Base-by-base conservation (phyloP, 306 rosid genomes). In the Abrus precatorius region DNA sequence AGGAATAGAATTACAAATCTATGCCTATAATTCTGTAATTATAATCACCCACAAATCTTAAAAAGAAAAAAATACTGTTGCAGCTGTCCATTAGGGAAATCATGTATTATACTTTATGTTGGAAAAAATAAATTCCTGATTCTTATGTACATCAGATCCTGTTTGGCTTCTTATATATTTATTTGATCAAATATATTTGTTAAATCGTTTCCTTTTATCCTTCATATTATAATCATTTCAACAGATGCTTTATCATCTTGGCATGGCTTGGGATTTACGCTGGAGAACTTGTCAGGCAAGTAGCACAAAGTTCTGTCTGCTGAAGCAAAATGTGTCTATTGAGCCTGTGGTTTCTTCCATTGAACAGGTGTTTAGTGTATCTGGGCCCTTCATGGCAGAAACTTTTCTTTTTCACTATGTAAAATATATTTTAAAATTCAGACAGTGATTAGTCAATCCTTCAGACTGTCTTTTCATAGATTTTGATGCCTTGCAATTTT, bases 191-290 rank as follows among this genome's bases (percentile, higher is more conserved):
- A 69, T 60, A 59, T 50, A 75, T 10, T 6, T 69, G 6, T 20
- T 43, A 73, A 70, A 48, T 47, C 1, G 30, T 81, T 69, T 50
- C 20, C 40, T 57, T 69, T 34, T 48, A 67, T 85, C 69, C 84
- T 67, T 11, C 68, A 20, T 72, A 60, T 56, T 45, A 44, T 79
- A 62, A 36, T 69, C 73, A 50, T 54, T 78, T 74, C 7, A 43
- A 28, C 87, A 95, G 98, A 90, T 95, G 80, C 91, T 92, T 84
- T 82, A 89, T 86, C 98, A 95, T 90, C 89, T 95, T 66, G 95
- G 95, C 69, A 82, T 87, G 87, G 91, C 97, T 59, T 92, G 98
- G 98, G 91, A 90, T 82, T 82, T 95, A 82, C 97, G 94, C 70
- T 95, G 97, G 98, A 81, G 85, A 59, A 76, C 82, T 49, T 72